Evolutionary conservation across 192 early-diverging fungal genomes (phyloP).

Genomic region (Coemansia sp.): DNA sequence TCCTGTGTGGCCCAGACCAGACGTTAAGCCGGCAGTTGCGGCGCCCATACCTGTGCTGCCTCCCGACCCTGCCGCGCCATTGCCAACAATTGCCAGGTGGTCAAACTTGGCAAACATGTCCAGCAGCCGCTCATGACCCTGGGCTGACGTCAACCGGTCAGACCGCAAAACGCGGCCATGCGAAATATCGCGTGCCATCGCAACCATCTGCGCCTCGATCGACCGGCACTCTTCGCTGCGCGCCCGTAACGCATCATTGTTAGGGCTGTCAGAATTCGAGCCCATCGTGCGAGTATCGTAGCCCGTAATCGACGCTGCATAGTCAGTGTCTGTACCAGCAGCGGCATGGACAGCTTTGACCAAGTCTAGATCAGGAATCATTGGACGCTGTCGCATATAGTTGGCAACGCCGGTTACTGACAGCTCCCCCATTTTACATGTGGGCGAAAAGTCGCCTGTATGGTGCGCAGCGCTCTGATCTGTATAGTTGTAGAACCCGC

Average conservation of each 20-base stretch:
- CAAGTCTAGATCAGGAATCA: slow-evolving; percentile 28
- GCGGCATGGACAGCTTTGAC: background rate
- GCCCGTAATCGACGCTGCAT: slow-evolving; percentile 10
- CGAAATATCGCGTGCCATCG: slow-evolving; percentile 14
- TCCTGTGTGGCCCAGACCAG: background rate
- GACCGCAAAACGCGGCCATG: slow-evolving; percentile 18
- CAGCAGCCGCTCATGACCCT: slow-evolving; percentile 23
- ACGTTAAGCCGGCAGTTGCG: background rate
- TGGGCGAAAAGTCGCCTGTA: slow-evolving; percentile 20
- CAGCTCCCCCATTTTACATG: slow-evolving; percentile 45
- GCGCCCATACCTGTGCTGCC: background rate
- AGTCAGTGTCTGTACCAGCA: slow-evolving; percentile 14
- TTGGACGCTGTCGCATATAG: slow-evolving; percentile 32
- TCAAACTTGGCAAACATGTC: slow-evolving; percentile 44
- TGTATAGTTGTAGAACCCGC: slow-evolving; percentile 74
- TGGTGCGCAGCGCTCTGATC: slow-evolving; percentile 23
- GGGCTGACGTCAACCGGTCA: slow-evolving; percentile 5
- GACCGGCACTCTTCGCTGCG: slow-evolving; percentile 18
- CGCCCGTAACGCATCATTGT: background rate
- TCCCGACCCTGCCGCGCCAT: background rate
- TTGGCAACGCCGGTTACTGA: slow-evolving; percentile 26
- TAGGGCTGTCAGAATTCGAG: slow-evolving; percentile 7
- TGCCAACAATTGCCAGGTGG: slow-evolving; percentile 33
- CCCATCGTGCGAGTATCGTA: slow-evolving; percentile 12
- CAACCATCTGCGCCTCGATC: slow-evolving; percentile 5